These are phyloP conservation scores for Pyrenopolyporus hunteri DNA, from an alignment of 495 filamentous ascomycete genomes.

Conservation along the genomic window DNA sequence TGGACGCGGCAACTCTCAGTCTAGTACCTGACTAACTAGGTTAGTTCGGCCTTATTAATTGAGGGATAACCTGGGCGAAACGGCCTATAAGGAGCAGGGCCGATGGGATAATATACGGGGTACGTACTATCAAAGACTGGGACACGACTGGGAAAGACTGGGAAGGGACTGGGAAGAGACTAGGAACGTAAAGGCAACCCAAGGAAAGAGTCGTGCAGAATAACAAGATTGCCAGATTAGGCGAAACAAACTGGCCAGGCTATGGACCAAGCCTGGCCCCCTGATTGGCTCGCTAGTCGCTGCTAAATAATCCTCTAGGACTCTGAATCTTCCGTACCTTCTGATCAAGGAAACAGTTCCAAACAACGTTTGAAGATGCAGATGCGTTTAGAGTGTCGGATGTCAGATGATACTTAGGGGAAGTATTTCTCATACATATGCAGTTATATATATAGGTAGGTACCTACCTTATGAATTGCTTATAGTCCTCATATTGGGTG, in stretches of 20 bases:
- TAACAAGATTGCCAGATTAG: conserved; percentile 27
- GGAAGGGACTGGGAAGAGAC: too few relatives aligned
- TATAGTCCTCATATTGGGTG: too few relatives aligned
- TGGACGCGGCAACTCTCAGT: conserved; percentile 2
- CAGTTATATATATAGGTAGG: too few relatives aligned
- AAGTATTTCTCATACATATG: not conserved
- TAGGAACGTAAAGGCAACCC: too few relatives aligned
- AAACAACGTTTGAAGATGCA: not conserved
- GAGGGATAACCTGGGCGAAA: conserved; percentile 37
- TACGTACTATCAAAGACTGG: conserved; percentile 17
- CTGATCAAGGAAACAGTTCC: conserved; percentile 11
- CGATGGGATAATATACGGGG: conserved; percentile 19
- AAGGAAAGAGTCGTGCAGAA: conserved; percentile 14
- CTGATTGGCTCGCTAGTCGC: conserved; percentile 37
- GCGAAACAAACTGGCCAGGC: conserved; percentile 33
- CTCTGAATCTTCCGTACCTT: conserved; percentile 14
- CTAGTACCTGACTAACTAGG: conserved; percentile 27
- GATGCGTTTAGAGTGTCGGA: not conserved
- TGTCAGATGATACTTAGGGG: not conserved
- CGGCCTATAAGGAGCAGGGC: conserved; percentile 24
- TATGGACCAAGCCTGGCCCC: not conserved
- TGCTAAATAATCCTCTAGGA: conserved; percentile 28
- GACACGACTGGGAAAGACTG: too few relatives aligned
- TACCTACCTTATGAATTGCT: too few relatives aligned
- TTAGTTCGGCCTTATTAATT: conserved; percentile 38